Evolutionary conservation across 1,139 yeast species (phyloP), one percentile per base, ranked within the genome.

Genomic region (Taphrina communis): DNA sequence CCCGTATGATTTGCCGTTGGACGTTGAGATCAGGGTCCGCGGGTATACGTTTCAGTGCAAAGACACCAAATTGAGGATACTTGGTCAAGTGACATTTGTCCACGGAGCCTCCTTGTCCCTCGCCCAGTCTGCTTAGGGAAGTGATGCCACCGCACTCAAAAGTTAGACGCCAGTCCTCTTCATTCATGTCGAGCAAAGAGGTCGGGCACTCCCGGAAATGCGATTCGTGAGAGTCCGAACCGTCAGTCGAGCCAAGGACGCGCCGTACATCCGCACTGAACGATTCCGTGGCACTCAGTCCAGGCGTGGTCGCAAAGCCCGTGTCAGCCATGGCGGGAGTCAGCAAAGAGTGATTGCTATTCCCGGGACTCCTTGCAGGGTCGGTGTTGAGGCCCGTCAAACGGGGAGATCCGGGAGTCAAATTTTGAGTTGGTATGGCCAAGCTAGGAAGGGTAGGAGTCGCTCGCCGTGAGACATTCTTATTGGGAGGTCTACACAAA

Each of bases 101-200:
- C 11, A 94, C 99, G 21, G 91, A 84, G 0, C 99, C 99, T 11
- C 97, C 97, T 57, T 90, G 89, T 17, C 99, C 99, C 80, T 94
- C 98, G 19, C 99, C 99, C 19, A 94, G 78, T 53, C 86, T 82
- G 42, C 87, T 86, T 53, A 92, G 74, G 67, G 88, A 89, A 6
- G 83, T 80, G 60, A 90, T 88, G 51, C 83, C 83, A 56, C 84
- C 85, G 44, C 82, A 79, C 70, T 85, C 82, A 39, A 90, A 89
- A 3, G 88, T 81, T 12, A 78, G 75, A 72, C 85, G 84, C 97
- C 98, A 93, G 70, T 88, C 93, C 35, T 85, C 87, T 58, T 90
- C 93, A 41, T 88, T 87, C 68, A 93, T 78, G 50, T 85, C 85
- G 61, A 85, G 85, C 50, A 87, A 38, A 1, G 67, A 21, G 8